phyloP scores from a whole-genome alignment of 1,139 yeast genomes.

The Pneumocystis carinii region DNA sequence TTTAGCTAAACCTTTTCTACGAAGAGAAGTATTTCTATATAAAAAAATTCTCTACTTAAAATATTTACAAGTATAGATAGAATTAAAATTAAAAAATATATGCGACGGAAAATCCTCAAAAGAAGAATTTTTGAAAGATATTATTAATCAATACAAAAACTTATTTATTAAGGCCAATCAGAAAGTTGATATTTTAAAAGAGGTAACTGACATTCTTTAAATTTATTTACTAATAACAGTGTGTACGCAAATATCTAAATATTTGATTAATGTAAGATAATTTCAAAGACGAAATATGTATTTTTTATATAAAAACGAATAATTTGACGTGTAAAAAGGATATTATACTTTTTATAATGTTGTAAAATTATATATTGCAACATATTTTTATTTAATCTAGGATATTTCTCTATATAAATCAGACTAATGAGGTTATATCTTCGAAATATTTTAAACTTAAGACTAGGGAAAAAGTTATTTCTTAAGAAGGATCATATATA shows the following conservation, averaged over 20 bases:
- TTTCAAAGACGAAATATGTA: not conserved
- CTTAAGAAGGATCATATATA: not conserved
- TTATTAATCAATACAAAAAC: constrained; percentile 46
- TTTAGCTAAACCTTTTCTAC: constrained; percentile 72
- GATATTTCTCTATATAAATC: not conserved
- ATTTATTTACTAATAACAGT: not conserved
- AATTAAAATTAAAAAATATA: constrained; percentile 47
- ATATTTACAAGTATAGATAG: constrained; percentile 29
- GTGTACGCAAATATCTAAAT: not conserved
- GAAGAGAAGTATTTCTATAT: constrained; percentile 33
- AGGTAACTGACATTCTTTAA: not conserved
- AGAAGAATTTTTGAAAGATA: constrained; percentile 40
- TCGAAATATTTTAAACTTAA: not conserved
- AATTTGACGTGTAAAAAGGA: not conserved
- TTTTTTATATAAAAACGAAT: not conserved
- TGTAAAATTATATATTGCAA: not conserved
- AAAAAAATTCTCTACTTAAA: not conserved
- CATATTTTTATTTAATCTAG: not conserved
- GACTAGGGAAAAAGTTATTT: not conserved
- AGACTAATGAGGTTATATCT: not conserved
- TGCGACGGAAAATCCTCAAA: constrained; percentile 48
- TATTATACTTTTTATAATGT: not conserved
- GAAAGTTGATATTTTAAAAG: not conserved
- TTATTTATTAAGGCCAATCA: constrained; percentile 17
- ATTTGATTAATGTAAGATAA: not conserved